Percentiles rank a stretch among this genome's conserved stretches.
phyloP scores from a whole-genome alignment of 31 red algal species.

The Odonthalia washingtoniensis region DNA sequence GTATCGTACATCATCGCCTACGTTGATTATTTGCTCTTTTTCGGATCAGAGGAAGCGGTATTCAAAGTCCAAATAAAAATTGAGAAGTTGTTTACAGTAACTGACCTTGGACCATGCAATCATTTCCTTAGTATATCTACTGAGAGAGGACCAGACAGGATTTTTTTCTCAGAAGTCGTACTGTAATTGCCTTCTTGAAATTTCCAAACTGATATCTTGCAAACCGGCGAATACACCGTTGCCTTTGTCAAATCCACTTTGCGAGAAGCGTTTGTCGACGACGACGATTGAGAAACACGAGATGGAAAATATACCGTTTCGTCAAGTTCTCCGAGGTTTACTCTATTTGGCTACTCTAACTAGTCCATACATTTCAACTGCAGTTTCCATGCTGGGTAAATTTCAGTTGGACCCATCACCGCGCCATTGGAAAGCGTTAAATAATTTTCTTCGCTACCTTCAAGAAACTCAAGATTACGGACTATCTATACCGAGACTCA shows the following conservation, averaged over 20 bases:
- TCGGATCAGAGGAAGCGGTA: background rate
- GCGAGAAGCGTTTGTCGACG: background rate
- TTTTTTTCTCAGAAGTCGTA: slow-evolving; percentile 22
- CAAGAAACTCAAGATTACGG: slow-evolving; percentile 1
- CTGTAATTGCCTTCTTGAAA: slow-evolving; percentile 1
- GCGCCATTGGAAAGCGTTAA: slow-evolving; percentile 40
- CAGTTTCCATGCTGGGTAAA: slow-evolving; percentile 52
- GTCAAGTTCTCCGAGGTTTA: slow-evolving; percentile 28
- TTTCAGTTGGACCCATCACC: background rate
- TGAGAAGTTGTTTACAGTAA: background rate
- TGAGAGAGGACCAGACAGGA: background rate
- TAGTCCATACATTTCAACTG: slow-evolving; percentile 27
- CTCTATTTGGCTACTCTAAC: slow-evolving; percentile 45
- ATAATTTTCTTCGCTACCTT: slow-evolving; percentile 28
- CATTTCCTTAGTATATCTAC: slow-evolving; percentile 1
- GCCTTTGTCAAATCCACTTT: slow-evolving; percentile 26
- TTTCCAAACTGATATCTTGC: background rate
- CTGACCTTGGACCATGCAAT: background rate
- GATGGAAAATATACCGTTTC: slow-evolving; percentile 24
- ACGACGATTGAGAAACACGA: background rate
- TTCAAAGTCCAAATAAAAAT: background rate
- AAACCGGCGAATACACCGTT: slow-evolving; percentile 26
- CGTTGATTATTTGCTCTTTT: slow-evolving; percentile 15
- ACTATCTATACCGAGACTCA: background rate
- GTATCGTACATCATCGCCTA: background rate